Evolutionary conservation across 129 eudicot genomes (phyloP).

Genomic region (Tagetes erecta): DNA sequence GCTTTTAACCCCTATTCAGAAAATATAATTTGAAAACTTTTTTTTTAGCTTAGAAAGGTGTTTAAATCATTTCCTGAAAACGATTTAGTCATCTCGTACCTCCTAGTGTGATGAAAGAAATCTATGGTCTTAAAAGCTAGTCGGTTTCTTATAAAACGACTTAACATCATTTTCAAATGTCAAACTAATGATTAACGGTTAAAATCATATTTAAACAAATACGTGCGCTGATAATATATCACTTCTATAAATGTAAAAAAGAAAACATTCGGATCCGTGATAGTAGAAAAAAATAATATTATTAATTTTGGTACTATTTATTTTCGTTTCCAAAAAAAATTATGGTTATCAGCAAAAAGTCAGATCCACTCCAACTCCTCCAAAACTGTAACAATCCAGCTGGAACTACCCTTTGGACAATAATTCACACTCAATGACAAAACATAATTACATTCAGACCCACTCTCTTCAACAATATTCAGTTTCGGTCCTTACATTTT

Average conservation of each 20-base stretch:
- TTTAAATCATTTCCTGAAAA: background rate
- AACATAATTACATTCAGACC: conserved; percentile 19
- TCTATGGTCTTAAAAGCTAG: too few species aligned
- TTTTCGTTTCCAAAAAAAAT: conserved; percentile 30
- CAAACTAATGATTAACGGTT: too few species aligned
- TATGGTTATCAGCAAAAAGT: conserved; percentile 35
- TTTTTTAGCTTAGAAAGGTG: background rate
- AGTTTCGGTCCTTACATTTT: conserved; percentile 25
- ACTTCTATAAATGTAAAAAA: too few species aligned
- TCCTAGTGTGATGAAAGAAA: too few species aligned
- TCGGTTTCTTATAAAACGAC: too few species aligned
- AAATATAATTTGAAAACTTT: background rate
- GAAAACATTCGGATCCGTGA: conserved; percentile 31
- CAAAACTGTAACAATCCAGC: conserved; percentile 47
- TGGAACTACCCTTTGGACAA: conserved; percentile 43
- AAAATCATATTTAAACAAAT: too few species aligned
- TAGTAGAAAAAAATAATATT: background rate
- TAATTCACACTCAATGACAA: conserved; percentile 37
- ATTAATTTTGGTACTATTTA: conserved; percentile 16
- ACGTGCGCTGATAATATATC: too few species aligned
- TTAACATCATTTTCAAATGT: too few species aligned
- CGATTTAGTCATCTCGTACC: too few species aligned
- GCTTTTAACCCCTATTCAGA: background rate
- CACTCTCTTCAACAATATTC: conserved; percentile 16
- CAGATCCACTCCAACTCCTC: conserved; percentile 45